Evolutionary conservation across 345 rosid genomes (phyloP), one percentile per base, ranked within the genome.

Genomic region (Camelina laxa): DNA sequence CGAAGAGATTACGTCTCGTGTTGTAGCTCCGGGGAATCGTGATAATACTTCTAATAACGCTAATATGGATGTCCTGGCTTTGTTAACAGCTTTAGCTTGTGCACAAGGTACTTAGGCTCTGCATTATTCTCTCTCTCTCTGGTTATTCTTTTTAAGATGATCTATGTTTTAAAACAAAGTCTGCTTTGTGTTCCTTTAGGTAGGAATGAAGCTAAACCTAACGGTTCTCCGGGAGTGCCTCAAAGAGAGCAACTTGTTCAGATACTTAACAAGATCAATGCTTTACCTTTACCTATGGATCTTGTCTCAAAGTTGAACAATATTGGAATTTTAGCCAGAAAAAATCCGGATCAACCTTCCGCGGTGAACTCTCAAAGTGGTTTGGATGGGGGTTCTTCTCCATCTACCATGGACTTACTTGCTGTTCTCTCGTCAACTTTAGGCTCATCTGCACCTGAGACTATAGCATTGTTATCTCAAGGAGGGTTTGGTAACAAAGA

Each of bases 191-290:
- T 16, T 41, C 38, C 36, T 49, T 33, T 75, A 92, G 97, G 97
- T 39, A 85, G 73, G 79, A 79, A 57, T n/a, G 94, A 76, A 24
- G 89, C 62, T 2, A 81, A 68, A 69, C 70, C 84, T 30, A 70
- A 31, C 64, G 81, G 72, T 74, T 69, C 74, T 65, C n/a, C 79
- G 15, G 55, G 74, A 0, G 83, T 82, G 49, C 88, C 91, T 4
- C 81, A 85, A 55, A 92, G 78, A 73, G 96, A 87, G 17, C 91
- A 87, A 44, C 88, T 92, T 54, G 36, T 87, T 75, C 88, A 84
- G 76, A 85, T 92, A 73, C 91, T 90, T 65, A 79, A 82, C 84
- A 92, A 87, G 85, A 88, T 92, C 44, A 92, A 86, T 73, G 81
- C 96, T 3, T 82, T 92, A 49, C 92, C 90, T 64, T 78, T 88